Evolutionary conservation across 2,329 filamentous ascomycete genomes (phyloP).

Genomic region (Aureobasidium sp.): DNA sequence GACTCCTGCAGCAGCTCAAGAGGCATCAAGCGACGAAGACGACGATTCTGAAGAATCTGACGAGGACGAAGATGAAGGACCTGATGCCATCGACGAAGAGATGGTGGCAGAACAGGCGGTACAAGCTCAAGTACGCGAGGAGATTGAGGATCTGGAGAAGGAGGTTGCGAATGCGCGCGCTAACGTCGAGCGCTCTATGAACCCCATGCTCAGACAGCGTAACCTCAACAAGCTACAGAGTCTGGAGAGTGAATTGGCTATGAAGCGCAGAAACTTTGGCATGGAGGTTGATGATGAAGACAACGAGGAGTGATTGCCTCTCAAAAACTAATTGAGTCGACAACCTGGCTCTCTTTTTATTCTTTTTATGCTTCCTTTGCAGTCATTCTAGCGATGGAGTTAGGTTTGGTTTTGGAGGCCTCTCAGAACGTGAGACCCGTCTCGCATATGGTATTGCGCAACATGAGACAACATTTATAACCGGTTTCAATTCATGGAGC

Average conservation of each 20-base stretch:
- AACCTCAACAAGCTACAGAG: constrained; percentile 40
- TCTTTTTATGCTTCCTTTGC: not conserved
- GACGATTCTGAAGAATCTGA: constrained; percentile 19
- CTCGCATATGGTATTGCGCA: not conserved
- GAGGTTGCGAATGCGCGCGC: constrained; percentile 34
- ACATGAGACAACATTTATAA: not conserved
- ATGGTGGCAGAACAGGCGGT: constrained; percentile 40
- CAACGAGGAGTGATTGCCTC: not conserved
- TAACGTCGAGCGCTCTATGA: constrained; percentile 34
- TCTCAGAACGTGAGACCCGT: not conserved
- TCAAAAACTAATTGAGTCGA: not conserved
- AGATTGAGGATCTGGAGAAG: constrained; percentile 47
- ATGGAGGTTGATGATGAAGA: constrained; percentile 22
- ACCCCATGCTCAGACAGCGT: constrained; percentile 41
- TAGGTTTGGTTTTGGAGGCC: not conserved
- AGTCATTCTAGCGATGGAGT: not conserved
- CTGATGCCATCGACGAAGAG: constrained; percentile 41
- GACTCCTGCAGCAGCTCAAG: constrained; percentile 19
- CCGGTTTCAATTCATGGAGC: not conserved
- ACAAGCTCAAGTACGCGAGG: constrained; percentile 39
- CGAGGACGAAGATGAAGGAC: constrained; percentile 26
- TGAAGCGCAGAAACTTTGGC: constrained; percentile 40
- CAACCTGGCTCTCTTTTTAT: not conserved
- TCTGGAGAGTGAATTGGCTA: constrained; percentile 43
- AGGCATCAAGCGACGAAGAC: constrained; percentile 15